Evolutionary conservation across 768 basidiomycete genomes (phyloP).

Genomic region (Mycena amicta): DNA sequence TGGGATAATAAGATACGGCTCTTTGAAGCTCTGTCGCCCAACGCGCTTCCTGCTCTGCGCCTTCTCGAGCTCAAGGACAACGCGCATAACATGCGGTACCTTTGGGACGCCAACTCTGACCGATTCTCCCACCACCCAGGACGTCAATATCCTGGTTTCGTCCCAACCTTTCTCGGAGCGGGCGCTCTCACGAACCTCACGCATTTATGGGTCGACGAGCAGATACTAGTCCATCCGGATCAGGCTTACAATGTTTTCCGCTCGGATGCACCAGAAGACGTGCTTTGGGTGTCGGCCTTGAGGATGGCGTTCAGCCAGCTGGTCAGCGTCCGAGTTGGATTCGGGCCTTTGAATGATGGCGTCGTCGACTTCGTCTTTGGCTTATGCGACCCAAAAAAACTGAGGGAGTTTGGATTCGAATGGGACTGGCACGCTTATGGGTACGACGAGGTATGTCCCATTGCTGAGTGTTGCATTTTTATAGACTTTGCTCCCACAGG

Average conservation of each 20-base stretch:
- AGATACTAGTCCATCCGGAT: slow-evolving; percentile 3
- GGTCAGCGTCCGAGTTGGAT: slow-evolving; percentile 16
- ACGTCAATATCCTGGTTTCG: slow-evolving; percentile 22
- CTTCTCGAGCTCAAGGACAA: slow-evolving; percentile 23
- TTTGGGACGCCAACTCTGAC: slow-evolving; percentile 12
- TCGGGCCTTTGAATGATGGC: slow-evolving; percentile 8
- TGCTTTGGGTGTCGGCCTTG: neutral
- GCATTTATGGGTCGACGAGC: slow-evolving; percentile 26
- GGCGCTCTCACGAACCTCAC: slow-evolving; percentile 17
- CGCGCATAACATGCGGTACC: neutral
- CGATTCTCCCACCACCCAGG: neutral
- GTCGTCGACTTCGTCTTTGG: slow-evolving; percentile 1
- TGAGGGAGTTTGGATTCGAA: slow-evolving; percentile 17
- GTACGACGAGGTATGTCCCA: too few species aligned
- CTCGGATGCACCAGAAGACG: neutral
- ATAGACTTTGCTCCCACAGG: too few species aligned
- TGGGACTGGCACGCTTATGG: slow-evolving; percentile 13
- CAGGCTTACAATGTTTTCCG: neutral
- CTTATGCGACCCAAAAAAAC: slow-evolving; percentile 7
- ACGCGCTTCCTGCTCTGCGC: slow-evolving; percentile 9
- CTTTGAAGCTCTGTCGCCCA: slow-evolving; percentile 12
- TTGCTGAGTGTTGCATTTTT: too few species aligned
- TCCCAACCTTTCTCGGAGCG: slow-evolving; percentile 16
- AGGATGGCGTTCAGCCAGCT: slow-evolving; percentile 1
- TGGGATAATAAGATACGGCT: slow-evolving; percentile 11